Conservation (phyloP, 345 rosid species). For the Eucalyptus virginea region DNA sequence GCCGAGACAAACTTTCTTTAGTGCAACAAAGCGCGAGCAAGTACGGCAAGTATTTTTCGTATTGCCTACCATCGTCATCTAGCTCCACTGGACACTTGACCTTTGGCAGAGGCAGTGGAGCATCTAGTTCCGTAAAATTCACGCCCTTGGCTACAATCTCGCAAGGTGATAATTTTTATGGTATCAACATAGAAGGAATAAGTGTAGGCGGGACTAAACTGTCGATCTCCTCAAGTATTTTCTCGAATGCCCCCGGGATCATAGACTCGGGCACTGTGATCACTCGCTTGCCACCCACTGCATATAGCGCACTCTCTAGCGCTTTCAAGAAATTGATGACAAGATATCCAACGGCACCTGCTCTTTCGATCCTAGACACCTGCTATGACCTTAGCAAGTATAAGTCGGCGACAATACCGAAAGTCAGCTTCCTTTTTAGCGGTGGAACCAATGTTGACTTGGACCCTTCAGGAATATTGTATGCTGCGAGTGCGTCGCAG, state of each 20-base stretch:
- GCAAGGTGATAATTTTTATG: conserved; percentile 38
- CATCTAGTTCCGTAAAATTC: conserved; percentile 28
- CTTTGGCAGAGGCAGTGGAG: conserved; percentile 30
- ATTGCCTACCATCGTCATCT: conserved; percentile 71
- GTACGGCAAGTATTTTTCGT: conserved; percentile 67
- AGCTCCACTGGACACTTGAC: conserved; percentile 63
- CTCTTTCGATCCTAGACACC: conserved; percentile 62
- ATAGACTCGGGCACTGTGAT: conserved; percentile 94
- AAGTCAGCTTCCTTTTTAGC: conserved; percentile 29
- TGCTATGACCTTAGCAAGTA: conserved; percentile 52
- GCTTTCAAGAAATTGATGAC: conserved; percentile 45
- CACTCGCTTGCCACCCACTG: conserved; percentile 59
- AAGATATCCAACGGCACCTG: conserved; percentile 38
- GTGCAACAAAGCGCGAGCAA: conserved; percentile 52
- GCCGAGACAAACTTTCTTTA: conserved; percentile 53
- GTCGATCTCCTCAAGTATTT: conserved; percentile 27
- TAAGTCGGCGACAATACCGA: conserved; percentile 22
- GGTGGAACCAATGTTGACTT: conserved; percentile 36
- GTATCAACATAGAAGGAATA: conserved; percentile 44
- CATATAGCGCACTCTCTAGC: conserved; percentile 30
- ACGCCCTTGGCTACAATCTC: conserved; percentile 42
- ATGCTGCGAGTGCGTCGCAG: conserved; percentile 19
- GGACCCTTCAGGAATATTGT: conserved; percentile 31
- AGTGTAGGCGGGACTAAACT: conserved; percentile 40
- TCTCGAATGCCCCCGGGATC: conserved; percentile 38